Percentiles rank a stretch among this genome's conserved stretches.
Conservation (phyloP, 2,329 filamentous ascomycete species). For the Penicillium sp. region DNA sequence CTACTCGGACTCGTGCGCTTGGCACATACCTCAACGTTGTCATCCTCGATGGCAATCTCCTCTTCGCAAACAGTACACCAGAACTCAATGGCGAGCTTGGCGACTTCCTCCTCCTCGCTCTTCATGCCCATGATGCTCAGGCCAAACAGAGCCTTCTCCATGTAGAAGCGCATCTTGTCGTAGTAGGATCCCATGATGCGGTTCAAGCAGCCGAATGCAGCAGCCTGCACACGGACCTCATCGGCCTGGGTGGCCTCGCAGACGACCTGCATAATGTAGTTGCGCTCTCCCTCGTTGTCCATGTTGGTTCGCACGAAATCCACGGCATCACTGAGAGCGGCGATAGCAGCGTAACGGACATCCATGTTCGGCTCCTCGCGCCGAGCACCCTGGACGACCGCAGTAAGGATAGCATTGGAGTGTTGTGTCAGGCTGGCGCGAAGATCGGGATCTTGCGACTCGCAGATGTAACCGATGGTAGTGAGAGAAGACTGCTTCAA, state of each 20-base stretch:
- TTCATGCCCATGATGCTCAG: slow-evolving; percentile 98
- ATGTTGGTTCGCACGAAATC: slow-evolving; percentile 98
- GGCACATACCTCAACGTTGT: slow-evolving; percentile 65
- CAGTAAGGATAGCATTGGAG: slow-evolving; percentile 95
- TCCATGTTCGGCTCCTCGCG: slow-evolving; percentile 91
- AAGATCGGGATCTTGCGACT: slow-evolving; percentile 81
- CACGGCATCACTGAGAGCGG: slow-evolving; percentile 86
- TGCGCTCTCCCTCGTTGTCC: slow-evolving; percentile 96
- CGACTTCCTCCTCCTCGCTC: slow-evolving; percentile 91
- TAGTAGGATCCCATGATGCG: slow-evolving; percentile 98
- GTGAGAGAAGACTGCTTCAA: slow-evolving; percentile 91
- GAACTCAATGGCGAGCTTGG: slow-evolving; percentile 96
- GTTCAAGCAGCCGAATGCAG: slow-evolving; percentile 93
- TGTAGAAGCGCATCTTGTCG: slow-evolving; percentile 99
- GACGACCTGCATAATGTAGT: slow-evolving; percentile 99
- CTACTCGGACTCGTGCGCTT: neutral
- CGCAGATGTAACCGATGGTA: slow-evolving; percentile 97
- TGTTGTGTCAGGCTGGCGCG: slow-evolving; percentile 71
- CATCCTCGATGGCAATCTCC: slow-evolving; percentile 94
- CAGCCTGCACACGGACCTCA: slow-evolving; percentile 85
- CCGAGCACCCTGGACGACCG: slow-evolving; percentile 90
- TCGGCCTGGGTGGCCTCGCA: slow-evolving; percentile 95
- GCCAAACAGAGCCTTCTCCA: slow-evolving; percentile 98
- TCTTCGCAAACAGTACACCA: slow-evolving; percentile 99
- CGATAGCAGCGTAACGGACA: slow-evolving; percentile 84